Conservation (phyloP, 2,329 filamentous ascomycete genomes). For the Huntiella savannae region DNA sequence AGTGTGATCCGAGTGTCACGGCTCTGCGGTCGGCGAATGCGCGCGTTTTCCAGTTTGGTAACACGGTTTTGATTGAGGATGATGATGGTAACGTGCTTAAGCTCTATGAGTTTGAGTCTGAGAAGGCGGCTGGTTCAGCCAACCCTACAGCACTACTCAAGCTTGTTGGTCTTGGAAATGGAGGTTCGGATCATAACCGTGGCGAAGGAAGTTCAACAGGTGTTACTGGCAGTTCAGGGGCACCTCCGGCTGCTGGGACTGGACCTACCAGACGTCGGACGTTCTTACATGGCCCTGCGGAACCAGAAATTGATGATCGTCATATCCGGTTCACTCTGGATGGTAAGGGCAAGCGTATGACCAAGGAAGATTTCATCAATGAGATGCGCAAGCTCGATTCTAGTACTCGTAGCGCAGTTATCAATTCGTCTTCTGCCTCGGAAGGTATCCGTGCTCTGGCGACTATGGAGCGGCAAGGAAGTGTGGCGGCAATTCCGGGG, state of each 20-base stretch:
- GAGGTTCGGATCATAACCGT: slow-evolving; percentile 3
- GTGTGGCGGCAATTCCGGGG: neutral
- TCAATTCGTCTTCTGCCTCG: slow-evolving; percentile 31
- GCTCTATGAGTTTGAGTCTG: slow-evolving; percentile 53
- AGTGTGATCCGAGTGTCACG: slow-evolving; percentile 30
- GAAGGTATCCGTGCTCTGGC: slow-evolving; percentile 25
- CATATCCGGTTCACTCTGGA: slow-evolving; percentile 60
- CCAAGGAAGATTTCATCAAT: slow-evolving; percentile 59
- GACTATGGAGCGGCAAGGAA: slow-evolving; percentile 19
- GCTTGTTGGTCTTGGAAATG: slow-evolving; percentile 31
- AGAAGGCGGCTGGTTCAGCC: slow-evolving; percentile 19
- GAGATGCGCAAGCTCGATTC: slow-evolving; percentile 56
- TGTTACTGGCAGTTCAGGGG: slow-evolving; percentile 15
- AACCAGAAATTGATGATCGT: slow-evolving; percentile 45
- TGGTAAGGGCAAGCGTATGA: slow-evolving; percentile 55
- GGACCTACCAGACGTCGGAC: slow-evolving; percentile 20
- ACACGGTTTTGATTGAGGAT: slow-evolving; percentile 75
- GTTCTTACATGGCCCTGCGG: slow-evolving; percentile 17
- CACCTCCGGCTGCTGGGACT: slow-evolving; percentile 7
- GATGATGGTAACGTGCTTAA: slow-evolving; percentile 75
- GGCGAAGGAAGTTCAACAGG: slow-evolving; percentile 12
- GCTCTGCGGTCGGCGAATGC: slow-evolving; percentile 48
- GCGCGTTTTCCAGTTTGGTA: slow-evolving; percentile 71
- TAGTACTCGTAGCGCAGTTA: slow-evolving; percentile 36
- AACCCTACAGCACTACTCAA: slow-evolving; percentile 26